Evolutionary conservation across 768 basidiomycete species (phyloP).

Genomic region (Tricholoma flavovirens): DNA sequence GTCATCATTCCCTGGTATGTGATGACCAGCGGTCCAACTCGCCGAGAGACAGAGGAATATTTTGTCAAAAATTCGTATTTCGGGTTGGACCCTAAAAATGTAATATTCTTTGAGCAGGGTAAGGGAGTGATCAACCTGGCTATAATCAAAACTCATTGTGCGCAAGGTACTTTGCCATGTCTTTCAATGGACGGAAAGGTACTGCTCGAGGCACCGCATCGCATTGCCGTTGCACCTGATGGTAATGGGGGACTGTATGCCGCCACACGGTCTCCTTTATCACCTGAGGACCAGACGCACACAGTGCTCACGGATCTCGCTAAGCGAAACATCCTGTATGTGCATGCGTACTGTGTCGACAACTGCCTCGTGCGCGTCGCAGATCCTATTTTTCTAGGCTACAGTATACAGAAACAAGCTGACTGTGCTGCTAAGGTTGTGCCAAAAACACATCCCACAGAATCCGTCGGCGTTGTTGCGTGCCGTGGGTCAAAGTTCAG

Average conservation of each 20-base stretch:
- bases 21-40: conserved; percentile 98
- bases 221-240: conserved; percentile 92
- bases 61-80: conserved; percentile 76
- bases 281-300: conserved; percentile 46
- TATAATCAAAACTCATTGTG: conserved; percentile 4
- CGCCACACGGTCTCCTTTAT: conserved; percentile 77
- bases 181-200: conserved; percentile 92
- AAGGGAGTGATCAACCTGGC: neutral
- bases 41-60: conserved; percentile 78
- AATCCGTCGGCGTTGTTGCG: conserved; percentile 94
- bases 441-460: conserved; percentile 77
- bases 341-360: conserved; percentile 97
- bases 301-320: conserved; percentile 84
- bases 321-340: conserved; percentile 71
- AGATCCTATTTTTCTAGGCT: conserved; percentile 95
- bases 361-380: conserved; percentile 98
- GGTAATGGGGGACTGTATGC: conserved; percentile 98
- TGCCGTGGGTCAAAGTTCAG: conserved; percentile 76
- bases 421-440: conserved; percentile 97
- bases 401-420: conserved; percentile 81
- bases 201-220: conserved; percentile 71
- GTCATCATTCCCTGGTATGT: conserved; percentile 94
- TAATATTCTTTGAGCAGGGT: conserved; percentile 98
- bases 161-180: conserved; percentile 87
- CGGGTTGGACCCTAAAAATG: conserved; percentile 71